These are phyloP conservation scores for Pouteria glomerata DNA, from an alignment of 148 eudicot species.

Conservation along the genomic window DNA sequence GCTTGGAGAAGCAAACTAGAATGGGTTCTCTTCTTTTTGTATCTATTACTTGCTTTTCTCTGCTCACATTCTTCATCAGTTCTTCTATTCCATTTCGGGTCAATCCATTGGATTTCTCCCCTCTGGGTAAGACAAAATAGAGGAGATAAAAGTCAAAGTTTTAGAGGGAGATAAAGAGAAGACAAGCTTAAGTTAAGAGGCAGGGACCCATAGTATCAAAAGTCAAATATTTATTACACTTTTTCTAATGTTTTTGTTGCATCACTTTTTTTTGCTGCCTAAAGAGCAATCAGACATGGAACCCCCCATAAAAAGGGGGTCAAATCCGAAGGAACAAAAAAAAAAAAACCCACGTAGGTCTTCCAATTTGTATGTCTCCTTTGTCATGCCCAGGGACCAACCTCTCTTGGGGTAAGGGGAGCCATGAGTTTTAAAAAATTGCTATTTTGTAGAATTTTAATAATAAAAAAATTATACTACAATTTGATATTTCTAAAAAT, in stretches of 20 bases:
- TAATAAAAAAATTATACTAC: too few relatives aligned
- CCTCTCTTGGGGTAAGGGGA: too few relatives aligned
- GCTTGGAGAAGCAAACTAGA: too few relatives aligned
- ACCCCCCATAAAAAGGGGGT: conserved; percentile 9
- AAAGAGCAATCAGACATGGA: conserved; percentile 5
- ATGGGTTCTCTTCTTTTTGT: not conserved
- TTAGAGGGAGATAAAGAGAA: not conserved
- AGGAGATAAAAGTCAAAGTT: conserved; percentile 11
- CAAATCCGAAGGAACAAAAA: too few relatives aligned
- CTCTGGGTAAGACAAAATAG: not conserved
- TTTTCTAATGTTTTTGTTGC: conserved; percentile 6
- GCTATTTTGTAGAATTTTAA: too few relatives aligned
- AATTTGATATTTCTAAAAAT: too few relatives aligned
- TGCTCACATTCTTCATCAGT: conserved; percentile 23
- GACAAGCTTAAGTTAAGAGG: not conserved
- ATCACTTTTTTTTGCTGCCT: conserved; percentile 10
- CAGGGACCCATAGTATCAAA: not conserved
- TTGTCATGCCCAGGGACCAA: not conserved
- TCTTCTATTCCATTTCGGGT: conserved; percentile 22
- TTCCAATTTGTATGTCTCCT: conserved; percentile 14
- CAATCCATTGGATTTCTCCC: conserved; percentile 7
- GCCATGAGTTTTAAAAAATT: too few relatives aligned
- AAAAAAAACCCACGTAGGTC: too few relatives aligned
- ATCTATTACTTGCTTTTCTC: too few relatives aligned
- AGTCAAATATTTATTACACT: not conserved